Evolutionary conservation across 148 eudicot genomes (phyloP), one percentile per base, ranked within the genome.

Genomic region (Simmondsia chinensis): DNA sequence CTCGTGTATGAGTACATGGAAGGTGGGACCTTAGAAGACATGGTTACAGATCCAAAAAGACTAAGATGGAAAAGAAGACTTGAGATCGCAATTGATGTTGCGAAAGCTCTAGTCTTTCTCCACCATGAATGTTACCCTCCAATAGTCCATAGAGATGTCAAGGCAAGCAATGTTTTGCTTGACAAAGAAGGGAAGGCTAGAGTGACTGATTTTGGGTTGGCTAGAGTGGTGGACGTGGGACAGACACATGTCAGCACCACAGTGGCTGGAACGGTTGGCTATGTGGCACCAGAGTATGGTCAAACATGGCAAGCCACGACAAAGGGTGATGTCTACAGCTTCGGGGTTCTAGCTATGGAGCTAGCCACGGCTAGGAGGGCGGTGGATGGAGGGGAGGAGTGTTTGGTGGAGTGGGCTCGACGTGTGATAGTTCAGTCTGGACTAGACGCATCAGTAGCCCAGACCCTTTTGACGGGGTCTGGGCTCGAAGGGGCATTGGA

Each of bases 291-390:
- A 0, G 97, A 91, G 39, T 91, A 91, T 31, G 63, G 97, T 9
- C 97, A 91, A 50, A 82, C 94, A 12, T 81, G 94, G 95, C 80
- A 85, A 32, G 97, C 97, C 27, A 91, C 97, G 1, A 91, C 97
- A 6, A 91, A 91, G 41, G 97, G 97, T 1, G 97, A 91, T 43
- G 97, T 91, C 6, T 91, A 91, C 38, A 91, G 97, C 75, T 91
- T 66, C 14, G 97, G 97, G 7, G 95, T 91, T 23, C 48, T 91
- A 26, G 65, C 63, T 7, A 85, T 91, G 97, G 97, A 91, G 66
- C 73, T 91, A 6, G 88, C 97, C 1, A 91, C 95, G 0, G 94
- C 79, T 29, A 78, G 95, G 47, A 74, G 94, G 29, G 97, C 95
- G 0, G 71, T 84, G 20, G 91, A 76, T 44, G 95, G 75, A 12